phyloP scores from a whole-genome alignment of 2,329 filamentous ascomycete species.

The Cercospora brassicicola region DNA sequence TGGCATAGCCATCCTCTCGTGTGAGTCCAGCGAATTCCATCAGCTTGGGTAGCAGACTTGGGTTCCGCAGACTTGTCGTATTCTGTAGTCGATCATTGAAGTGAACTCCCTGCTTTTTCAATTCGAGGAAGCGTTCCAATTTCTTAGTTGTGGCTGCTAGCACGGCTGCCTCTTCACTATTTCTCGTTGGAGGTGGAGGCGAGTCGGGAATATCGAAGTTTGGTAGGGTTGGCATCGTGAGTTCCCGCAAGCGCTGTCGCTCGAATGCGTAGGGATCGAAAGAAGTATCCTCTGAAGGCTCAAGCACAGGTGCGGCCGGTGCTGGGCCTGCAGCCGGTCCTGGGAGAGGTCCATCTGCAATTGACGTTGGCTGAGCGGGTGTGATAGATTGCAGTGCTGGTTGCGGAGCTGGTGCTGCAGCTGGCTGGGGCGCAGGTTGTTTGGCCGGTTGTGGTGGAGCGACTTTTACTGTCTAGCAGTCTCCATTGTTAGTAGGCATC shows the following conservation, averaged over 20 bases:
- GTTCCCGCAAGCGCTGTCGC: slow-evolving; percentile 65
- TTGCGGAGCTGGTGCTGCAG: not conserved
- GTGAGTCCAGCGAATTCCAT: slow-evolving; percentile 65
- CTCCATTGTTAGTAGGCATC: slow-evolving; percentile 50
- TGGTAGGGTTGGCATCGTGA: slow-evolving; percentile 71
- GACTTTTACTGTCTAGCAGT: slow-evolving; percentile 33
- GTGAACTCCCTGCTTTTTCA: slow-evolving; percentile 75
- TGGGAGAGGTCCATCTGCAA: slow-evolving; percentile 11
- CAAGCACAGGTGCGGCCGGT: slow-evolving; percentile 7
- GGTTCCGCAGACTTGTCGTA: slow-evolving; percentile 69
- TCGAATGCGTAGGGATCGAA: slow-evolving; percentile 67
- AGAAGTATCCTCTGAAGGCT: slow-evolving; percentile 25
- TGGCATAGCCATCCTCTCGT: slow-evolving; percentile 63
- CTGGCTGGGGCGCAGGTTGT: not conserved
- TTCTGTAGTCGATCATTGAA: slow-evolving; percentile 74
- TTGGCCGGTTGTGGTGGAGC: not conserved
- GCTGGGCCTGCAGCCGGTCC: slow-evolving; percentile 19
- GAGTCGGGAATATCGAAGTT: slow-evolving; percentile 74
- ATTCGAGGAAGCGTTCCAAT: slow-evolving; percentile 69
- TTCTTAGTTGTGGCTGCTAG: slow-evolving; percentile 58
- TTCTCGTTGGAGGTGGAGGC: slow-evolving; percentile 55
- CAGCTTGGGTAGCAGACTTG: slow-evolving; percentile 69
- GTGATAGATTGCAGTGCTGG: not conserved
- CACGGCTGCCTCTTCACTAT: slow-evolving; percentile 33
- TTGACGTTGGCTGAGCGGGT: not conserved